Conservation (phyloP, 306 rosid species). For the Trifolium repens region DNA sequence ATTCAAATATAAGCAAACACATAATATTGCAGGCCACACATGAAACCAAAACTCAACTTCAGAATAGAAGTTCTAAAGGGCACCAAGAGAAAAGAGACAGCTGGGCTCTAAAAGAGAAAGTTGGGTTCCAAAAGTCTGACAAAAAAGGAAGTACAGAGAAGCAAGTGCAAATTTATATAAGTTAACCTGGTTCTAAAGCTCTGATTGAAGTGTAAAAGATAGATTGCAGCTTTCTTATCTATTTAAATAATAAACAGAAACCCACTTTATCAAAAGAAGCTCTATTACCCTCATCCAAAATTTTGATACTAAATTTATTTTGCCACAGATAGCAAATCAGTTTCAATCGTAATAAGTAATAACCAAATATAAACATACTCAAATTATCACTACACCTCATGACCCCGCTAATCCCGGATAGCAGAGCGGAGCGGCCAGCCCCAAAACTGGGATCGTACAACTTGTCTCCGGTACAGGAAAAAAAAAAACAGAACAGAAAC, state of each 20-base stretch:
- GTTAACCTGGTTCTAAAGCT: neutral
- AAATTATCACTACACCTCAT: neutral
- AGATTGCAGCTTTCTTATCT: neutral
- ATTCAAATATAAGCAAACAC: slow-evolving; percentile 29
- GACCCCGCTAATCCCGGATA: too few species aligned
- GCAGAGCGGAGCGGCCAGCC: too few species aligned
- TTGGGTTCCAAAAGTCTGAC: neutral
- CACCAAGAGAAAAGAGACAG: neutral
- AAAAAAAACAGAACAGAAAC: too few species aligned
- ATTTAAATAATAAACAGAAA: slow-evolving; percentile 24
- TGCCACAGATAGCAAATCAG: neutral
- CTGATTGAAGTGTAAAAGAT: slow-evolving; percentile 3
- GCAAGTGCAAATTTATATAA: slow-evolving; percentile 8
- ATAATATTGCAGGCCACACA: slow-evolving; percentile 19
- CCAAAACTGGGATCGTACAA: too few species aligned
- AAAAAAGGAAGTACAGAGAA: neutral
- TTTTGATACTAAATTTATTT: slow-evolving; percentile 4
- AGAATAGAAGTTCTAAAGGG: slow-evolving; percentile 25
- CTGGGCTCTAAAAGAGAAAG: neutral
- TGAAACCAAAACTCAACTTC: slow-evolving; percentile 19
- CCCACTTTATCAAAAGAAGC: slow-evolving; percentile 17
- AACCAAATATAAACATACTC: neutral
- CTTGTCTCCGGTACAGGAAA: too few species aligned
- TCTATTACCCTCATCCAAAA: slow-evolving; percentile 19
- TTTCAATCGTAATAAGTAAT: neutral